phyloP scores from a whole-genome alignment of 805 yeast species.

The Kluyveromyces lactis region DNA sequence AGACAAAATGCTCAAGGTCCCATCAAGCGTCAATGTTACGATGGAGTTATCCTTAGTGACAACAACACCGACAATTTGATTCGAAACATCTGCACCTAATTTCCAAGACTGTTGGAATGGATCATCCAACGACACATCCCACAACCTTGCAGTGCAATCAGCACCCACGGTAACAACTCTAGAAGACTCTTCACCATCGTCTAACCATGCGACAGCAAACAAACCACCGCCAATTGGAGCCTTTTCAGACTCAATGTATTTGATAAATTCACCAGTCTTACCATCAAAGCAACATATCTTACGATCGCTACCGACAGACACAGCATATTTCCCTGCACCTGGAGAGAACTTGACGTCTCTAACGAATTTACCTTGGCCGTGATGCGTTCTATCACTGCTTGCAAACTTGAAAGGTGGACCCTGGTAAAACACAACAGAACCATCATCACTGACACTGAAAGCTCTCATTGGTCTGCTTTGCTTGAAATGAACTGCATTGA shows the following conservation, averaged over 20 bases:
- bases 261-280: constrained; percentile 65
- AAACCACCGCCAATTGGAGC: constrained; percentile 68
- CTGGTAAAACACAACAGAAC: constrained; percentile 69
- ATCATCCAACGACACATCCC: constrained; percentile 43
- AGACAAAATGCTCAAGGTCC: constrained; percentile 57
- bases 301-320: constrained; percentile 82
- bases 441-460: constrained; percentile 87
- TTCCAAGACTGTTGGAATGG: constrained; percentile 41
- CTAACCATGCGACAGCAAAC: constrained; percentile 66
- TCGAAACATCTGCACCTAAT: constrained; percentile 38
- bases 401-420: constrained; percentile 94
- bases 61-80: constrained; percentile 72
- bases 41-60: constrained; percentile 47
- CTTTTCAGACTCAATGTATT: constrained; percentile 34
- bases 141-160: constrained; percentile 63
- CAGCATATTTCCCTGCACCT: constrained; percentile 54
- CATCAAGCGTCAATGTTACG: constrained; percentile 61
- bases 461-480: constrained; percentile 89
- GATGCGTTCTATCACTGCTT: constrained; percentile 62
- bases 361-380: constrained; percentile 56
- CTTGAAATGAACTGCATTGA: constrained; percentile 78
- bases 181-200: constrained; percentile 33
- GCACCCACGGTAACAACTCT: constrained; percentile 76
- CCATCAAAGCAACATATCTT: constrained; percentile 76
- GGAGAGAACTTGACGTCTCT: constrained; percentile 78